Evolutionary conservation across 306 rosid species (phyloP).

Genomic region (Nissolia schottii): DNA sequence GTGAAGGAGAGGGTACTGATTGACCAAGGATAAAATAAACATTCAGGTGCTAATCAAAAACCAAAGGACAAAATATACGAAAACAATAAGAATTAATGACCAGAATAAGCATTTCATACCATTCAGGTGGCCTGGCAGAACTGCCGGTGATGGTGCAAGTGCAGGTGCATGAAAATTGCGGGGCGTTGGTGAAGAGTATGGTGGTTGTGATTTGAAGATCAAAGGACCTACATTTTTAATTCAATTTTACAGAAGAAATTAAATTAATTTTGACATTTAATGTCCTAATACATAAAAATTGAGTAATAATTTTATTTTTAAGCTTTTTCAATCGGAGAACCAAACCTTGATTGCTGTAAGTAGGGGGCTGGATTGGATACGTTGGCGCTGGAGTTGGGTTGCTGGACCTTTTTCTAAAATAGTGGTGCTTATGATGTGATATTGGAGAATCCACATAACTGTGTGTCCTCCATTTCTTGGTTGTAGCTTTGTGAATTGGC

Average conservation of each 20-base stretch:
- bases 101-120: conserved; percentile 37
- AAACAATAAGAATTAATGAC: neutral
- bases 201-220: conserved; percentile 46
- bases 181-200: conserved; percentile 40
- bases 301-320: neutral
- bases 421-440: conserved; percentile 38
- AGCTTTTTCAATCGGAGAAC: conserved; percentile 12
- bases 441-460: conserved; percentile 39
- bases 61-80: neutral
- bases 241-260: neutral
- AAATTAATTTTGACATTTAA: conserved; percentile 10
- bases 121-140: conserved; percentile 32
- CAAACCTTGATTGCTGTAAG: conserved; percentile 54
- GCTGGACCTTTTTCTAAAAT: conserved; percentile 29
- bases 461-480: conserved; percentile 47
- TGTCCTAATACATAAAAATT: conserved; percentile 8
- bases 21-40: conserved; percentile 27
- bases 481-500: conserved; percentile 33
- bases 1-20: conserved; percentile 58
- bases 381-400: conserved; percentile 38
- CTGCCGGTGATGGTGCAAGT: conserved; percentile 58
- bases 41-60: conserved; percentile 17
- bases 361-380: conserved; percentile 39
- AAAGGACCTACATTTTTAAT: conserved; percentile 42
- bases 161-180: conserved; percentile 38